These are phyloP conservation scores for Inga laurina DNA, from an alignment of 306 rosid genomes.

Conservation along the genomic window DNA sequence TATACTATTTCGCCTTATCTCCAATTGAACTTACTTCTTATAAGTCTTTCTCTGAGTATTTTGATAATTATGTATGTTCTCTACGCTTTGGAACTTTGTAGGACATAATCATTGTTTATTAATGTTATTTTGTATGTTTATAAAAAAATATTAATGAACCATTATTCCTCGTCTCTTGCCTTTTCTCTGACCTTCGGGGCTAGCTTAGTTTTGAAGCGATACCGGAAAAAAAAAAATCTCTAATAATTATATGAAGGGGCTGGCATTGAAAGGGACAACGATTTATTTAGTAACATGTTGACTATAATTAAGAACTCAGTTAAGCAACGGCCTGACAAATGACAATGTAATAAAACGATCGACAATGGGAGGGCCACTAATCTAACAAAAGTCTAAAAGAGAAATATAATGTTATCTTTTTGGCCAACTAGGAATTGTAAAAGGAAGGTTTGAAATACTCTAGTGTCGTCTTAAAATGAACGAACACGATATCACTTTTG, in stretches of 20 bases:
- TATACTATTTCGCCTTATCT: no score
- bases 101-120: background rate
- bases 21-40: no score
- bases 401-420: background rate
- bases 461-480: background rate
- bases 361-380: slow-evolving; percentile 15
- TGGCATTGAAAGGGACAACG: slow-evolving; percentile 27
- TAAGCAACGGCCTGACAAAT: slow-evolving; percentile 20
- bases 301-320: slow-evolving; percentile 1
- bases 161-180: slow-evolving; percentile 3
- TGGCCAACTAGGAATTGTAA: background rate
- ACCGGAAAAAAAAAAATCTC: background rate
- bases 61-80: no score
- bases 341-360: slow-evolving; percentile 1
- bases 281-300: slow-evolving; percentile 32
- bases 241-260: background rate
- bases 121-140: no score
- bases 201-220: background rate
- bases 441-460: background rate
- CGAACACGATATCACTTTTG: background rate
- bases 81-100: no score
- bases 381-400: background rate
- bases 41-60: no score
- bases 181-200: background rate
- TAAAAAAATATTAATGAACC: background rate